Conservation (phyloP, 2,329 filamentous ascomycete genomes). For the Cladosporium phlei region DNA sequence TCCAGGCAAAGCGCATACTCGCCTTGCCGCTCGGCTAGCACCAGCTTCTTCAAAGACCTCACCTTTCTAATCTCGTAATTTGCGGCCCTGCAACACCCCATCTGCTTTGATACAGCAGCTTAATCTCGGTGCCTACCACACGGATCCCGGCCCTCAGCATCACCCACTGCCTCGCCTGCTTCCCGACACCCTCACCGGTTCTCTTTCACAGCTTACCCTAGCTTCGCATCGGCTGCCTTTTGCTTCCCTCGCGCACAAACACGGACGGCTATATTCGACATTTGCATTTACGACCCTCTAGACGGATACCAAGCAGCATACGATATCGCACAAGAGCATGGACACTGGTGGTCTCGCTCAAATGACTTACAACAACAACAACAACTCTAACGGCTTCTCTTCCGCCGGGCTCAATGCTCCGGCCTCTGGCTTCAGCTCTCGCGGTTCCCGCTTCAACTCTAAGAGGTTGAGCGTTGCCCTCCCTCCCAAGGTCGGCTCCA, state of each 20-base stretch:
- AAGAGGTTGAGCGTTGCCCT: slow-evolving; percentile 83
- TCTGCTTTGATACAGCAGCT: slow-evolving; percentile 28
- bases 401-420: slow-evolving; percentile 71
- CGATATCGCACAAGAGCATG: slow-evolving; percentile 52
- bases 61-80: slow-evolving; percentile 13
- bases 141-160: slow-evolving; percentile 12
- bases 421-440: slow-evolving; percentile 62
- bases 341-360: slow-evolving; percentile 99
- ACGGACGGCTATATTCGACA: slow-evolving; percentile 6
- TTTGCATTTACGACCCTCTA: slow-evolving; percentile 15
- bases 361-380: slow-evolving; percentile 79
- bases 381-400: slow-evolving; percentile 47
- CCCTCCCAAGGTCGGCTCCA: slow-evolving; percentile 61
- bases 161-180: slow-evolving; percentile 19
- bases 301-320: slow-evolving; percentile 13
- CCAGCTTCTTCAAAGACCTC: slow-evolving; percentile 12
- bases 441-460: slow-evolving; percentile 72
- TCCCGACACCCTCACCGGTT: slow-evolving; percentile 11
- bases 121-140: slow-evolving; percentile 25
- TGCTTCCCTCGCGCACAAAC: slow-evolving; percentile 1
- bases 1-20: slow-evolving; percentile 7
- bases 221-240: slow-evolving; percentile 12
- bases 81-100: slow-evolving; percentile 18
- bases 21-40: slow-evolving; percentile 3
- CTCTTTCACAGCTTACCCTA: slow-evolving; percentile 19